phyloP scores from a whole-genome alignment of 495 filamentous ascomycete genomes.

The Neurospora hispaniola region DNA sequence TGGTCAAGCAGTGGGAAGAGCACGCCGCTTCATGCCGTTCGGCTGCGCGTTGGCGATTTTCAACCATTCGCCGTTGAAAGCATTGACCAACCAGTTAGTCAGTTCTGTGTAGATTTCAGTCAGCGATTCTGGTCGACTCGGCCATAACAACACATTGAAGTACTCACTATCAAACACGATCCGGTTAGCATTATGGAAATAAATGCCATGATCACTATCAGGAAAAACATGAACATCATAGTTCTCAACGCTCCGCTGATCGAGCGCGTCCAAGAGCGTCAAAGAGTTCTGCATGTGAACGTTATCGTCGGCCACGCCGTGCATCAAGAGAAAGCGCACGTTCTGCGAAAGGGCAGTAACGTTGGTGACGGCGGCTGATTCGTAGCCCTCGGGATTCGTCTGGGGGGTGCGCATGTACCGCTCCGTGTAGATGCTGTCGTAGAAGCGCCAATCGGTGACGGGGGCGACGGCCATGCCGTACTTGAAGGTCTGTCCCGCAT shows the following conservation, averaged over 20 bases:
- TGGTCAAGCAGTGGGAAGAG: neutral
- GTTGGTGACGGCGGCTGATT: constrained; percentile 62
- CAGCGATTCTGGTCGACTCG: constrained; percentile 2
- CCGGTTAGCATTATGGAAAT: constrained; percentile 83
- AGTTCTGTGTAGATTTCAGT: constrained; percentile 48
- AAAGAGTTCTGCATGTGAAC: constrained; percentile 93
- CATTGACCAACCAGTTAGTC: constrained; percentile 87
- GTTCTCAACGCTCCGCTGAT: constrained; percentile 77
- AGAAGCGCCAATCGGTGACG: constrained; percentile 93
- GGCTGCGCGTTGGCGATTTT: constrained; percentile 61
- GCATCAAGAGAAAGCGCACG: constrained; percentile 85
- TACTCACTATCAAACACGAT: constrained; percentile 91
- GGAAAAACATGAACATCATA: constrained; percentile 96
- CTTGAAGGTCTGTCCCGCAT: constrained; percentile 78
- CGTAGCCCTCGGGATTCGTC: constrained; percentile 67
- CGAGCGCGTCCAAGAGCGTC: constrained; percentile 74
- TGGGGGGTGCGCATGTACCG: constrained; percentile 92
- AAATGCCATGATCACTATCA: constrained; percentile 91
- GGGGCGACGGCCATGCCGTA: constrained; percentile 98
- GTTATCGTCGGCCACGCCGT: constrained; percentile 90
- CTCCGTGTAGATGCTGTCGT: constrained; percentile 93
- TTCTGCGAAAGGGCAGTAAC: constrained; percentile 57
- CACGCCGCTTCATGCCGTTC: constrained; percentile 9
- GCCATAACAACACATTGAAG: neutral
- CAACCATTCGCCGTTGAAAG: constrained; percentile 94